Percentiles rank a stretch among this genome's conserved stretches.
Evolutionary conservation across 352 stramenopile genomes (phyloP).

Genomic region (Pythium brachiatum): DNA sequence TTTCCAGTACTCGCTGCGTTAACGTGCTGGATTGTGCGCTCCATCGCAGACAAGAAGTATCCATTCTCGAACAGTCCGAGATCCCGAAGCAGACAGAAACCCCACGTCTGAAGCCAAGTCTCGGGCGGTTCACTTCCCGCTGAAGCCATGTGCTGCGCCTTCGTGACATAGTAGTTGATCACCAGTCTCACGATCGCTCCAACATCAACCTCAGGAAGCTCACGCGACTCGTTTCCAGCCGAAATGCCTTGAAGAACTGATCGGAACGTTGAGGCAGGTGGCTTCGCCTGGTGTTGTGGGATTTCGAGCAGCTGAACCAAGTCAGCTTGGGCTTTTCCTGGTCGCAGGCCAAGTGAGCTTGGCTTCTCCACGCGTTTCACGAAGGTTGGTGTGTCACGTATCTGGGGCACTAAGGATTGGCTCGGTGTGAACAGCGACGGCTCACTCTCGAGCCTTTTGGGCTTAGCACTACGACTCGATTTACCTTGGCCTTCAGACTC

Average conservation of each 20-base stretch:
- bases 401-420: conserved; percentile 2
- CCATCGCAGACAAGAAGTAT: conserved; percentile 48
- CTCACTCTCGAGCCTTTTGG: not conserved
- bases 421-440: not conserved
- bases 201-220: not conserved
- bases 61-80: conserved; percentile 54
- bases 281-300: not conserved
- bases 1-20: conserved; percentile 8
- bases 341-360: not conserved
- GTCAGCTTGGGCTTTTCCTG: not conserved
- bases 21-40: conserved; percentile 27
- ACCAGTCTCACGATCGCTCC: not conserved
- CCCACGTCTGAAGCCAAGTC: not conserved
- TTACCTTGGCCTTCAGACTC: not conserved
- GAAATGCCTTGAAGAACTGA: conserved; percentile 9
- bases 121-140: not conserved
- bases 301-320: conserved; percentile 14
- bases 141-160: not conserved
- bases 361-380: not conserved
- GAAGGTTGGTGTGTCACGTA: not conserved
- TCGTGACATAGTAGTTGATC: conserved; percentile 7
- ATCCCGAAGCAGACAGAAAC: conserved; percentile 51
- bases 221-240: not conserved
- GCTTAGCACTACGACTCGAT: not conserved
- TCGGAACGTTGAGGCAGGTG: conserved; percentile 3